Base-by-base conservation (phyloP, 2,329 filamentous ascomycete species). In the Domatiomyces catenatus region DNA sequence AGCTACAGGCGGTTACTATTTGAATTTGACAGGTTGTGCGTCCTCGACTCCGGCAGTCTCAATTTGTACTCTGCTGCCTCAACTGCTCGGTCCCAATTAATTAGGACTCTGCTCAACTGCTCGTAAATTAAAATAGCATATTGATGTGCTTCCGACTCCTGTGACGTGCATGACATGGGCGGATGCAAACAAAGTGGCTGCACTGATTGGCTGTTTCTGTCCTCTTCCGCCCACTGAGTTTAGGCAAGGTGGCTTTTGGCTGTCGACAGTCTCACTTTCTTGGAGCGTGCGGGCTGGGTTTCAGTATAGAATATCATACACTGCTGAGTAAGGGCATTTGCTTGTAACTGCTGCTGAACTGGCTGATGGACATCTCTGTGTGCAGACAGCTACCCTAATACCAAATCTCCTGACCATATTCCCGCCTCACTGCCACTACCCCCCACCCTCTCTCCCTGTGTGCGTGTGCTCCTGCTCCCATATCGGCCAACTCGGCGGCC, bases 401-500 rank as follows among this genome's bases (percentile, higher is more conserved):
- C 32, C 32, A 39, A 39, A 12, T 12, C 28, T 12, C 28, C 28
- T 10, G 32, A 12, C 32, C 32, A 15, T 15, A 15, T 15, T 39
- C 8, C 22, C 6, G 6, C 22, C 22, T 24, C 22, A 24, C 22
- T 24, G 22, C 22, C 10, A 39, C 8, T 32, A 5, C 10, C 32
- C 32, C 32, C 10, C 3, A 15, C 32, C 32, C 8, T 15, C 3
- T 39, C 10, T 15, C 8, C 5, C 10, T 15, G 10, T 15, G 10
- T 15, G 10, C 32, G 10, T 15, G 32, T 39, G 32, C 24, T 42
- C 43, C 18, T 48, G 26, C 47, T 19, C 32, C 15, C 28, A 10
- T 28, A 55, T 50, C 62, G 22, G 65, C 63, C 48, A 65, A 65
- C 52, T 58, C 65, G 18, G 63, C 47, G 10, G 42, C 58, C 59